phyloP scores from a whole-genome alignment of 1,284 basidiomycete species.

The Pterulicium gracile region DNA sequence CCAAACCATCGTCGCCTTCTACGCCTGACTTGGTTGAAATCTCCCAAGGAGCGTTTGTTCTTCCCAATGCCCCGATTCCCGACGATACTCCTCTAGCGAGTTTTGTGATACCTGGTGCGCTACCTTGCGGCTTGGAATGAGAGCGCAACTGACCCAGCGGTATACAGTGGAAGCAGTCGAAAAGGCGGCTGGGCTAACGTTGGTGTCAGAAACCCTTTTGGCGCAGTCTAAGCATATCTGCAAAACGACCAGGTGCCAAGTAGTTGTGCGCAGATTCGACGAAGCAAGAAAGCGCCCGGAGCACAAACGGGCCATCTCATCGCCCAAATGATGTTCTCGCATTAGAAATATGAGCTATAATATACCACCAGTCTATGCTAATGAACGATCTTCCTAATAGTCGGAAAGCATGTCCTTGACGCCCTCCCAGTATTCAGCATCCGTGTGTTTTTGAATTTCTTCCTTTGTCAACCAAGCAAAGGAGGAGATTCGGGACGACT shows the following conservation, averaged over 20 bases:
- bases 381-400: no score
- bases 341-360: slow-evolving; percentile 8
- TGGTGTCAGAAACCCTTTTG: slow-evolving; percentile 86
- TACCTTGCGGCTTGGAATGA: slow-evolving; percentile 1
- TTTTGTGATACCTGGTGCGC: slow-evolving; percentile 73
- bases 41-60: slow-evolving; percentile 85
- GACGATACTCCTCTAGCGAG: slow-evolving; percentile 72
- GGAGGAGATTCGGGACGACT: slow-evolving; percentile 44
- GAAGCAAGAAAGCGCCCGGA: slow-evolving; percentile 68
- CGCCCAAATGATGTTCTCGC: slow-evolving; percentile 10
- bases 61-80: slow-evolving; percentile 85
- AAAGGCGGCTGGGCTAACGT: slow-evolving; percentile 77
- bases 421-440: slow-evolving; percentile 61
- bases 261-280: slow-evolving; percentile 80
- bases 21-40: slow-evolving; percentile 67
- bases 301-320: not conserved
- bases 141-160: slow-evolving; percentile 5
- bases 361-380: no score
- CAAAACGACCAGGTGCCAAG: slow-evolving; percentile 74
- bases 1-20: slow-evolving; percentile 62
- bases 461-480: slow-evolving; percentile 89
- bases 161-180: slow-evolving; percentile 80
- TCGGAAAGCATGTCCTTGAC: slow-evolving; percentile 76
- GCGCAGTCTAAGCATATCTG: slow-evolving; percentile 79
- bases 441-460: slow-evolving; percentile 63